phyloP scores from a whole-genome alignment of 345 rosid genomes.

The Ailanthus altissimus region DNA sequence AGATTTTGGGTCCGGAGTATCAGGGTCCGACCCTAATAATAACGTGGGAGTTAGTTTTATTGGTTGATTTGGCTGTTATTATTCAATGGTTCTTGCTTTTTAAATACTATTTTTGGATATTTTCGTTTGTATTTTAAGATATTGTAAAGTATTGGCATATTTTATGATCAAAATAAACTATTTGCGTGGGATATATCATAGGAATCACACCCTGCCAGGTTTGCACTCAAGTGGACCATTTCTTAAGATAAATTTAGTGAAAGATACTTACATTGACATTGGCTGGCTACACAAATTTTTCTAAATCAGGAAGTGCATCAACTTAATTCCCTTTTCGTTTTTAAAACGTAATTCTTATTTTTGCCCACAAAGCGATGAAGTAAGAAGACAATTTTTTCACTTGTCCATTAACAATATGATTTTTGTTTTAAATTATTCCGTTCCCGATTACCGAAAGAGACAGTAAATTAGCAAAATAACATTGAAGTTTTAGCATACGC shows the following conservation, averaged over 20 bases:
- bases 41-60: slow-evolving; percentile 25
- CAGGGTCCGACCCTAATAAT: slow-evolving; percentile 23
- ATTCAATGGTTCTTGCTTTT: slow-evolving; percentile 18
- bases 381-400: not conserved
- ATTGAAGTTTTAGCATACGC: too few relatives aligned
- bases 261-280: not conserved
- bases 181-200: not conserved
- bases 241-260: not conserved
- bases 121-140: not conserved
- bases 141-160: too few relatives aligned
- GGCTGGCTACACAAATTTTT: not conserved
- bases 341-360: too few relatives aligned
- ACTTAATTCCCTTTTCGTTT: too few relatives aligned
- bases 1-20: slow-evolving; percentile 7
- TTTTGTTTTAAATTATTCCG: too few relatives aligned
- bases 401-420: too few relatives aligned
- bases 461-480: too few relatives aligned
- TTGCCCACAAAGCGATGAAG: not conserved
- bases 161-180: not conserved
- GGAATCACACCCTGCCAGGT: not conserved
- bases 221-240: not conserved
- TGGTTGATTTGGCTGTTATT: slow-evolving; percentile 15
- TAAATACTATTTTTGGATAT: not conserved
- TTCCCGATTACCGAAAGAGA: too few relatives aligned
- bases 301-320: too few relatives aligned